Evolutionary conservation across 257 asterid species (phyloP).

Genomic region (Solanum bulbocastanum): DNA sequence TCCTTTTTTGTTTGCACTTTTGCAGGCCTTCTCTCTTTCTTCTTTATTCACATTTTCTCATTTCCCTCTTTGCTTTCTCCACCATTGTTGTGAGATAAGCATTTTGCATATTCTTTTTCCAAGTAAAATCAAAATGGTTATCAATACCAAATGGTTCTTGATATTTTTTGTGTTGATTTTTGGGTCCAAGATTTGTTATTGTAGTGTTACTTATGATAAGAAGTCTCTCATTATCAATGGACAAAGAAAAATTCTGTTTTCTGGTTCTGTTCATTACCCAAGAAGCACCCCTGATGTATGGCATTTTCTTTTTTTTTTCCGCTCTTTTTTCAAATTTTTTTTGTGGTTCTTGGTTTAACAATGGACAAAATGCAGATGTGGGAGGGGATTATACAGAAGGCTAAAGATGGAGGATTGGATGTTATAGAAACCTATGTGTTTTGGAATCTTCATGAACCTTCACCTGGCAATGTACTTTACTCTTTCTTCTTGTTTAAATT

Average conservation of each 20-base stretch:
- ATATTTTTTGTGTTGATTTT: slow-evolving; percentile 28
- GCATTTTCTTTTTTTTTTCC: neutral
- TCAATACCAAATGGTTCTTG: slow-evolving; percentile 24
- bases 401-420: slow-evolving; percentile 91
- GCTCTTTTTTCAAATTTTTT: neutral
- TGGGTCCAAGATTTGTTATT: slow-evolving; percentile 16
- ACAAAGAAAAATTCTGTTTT: slow-evolving; percentile 58
- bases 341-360: neutral
- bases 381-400: slow-evolving; percentile 89
- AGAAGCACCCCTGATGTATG: slow-evolving; percentile 89
- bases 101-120: slow-evolving; percentile 4
- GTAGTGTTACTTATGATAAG: slow-evolving; percentile 72
- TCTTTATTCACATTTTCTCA: neutral
- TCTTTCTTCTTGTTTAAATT: neutral
- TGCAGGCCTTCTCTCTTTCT: neutral
- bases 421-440: slow-evolving; percentile 87
- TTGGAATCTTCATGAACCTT: slow-evolving; percentile 89
- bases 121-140: slow-evolving; percentile 27
- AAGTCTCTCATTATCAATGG: slow-evolving; percentile 75
- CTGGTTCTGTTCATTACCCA: slow-evolving; percentile 96
- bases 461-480: slow-evolving; percentile 66
- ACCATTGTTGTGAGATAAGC: slow-evolving; percentile 3
- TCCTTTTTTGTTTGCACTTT: neutral
- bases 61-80: neutral
- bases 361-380: slow-evolving; percentile 73